Percentiles rank a stretch among this genome's conserved stretches.
phyloP scores from a whole-genome alignment of 148 eudicot genomes.

The Spergularia bocconei region DNA sequence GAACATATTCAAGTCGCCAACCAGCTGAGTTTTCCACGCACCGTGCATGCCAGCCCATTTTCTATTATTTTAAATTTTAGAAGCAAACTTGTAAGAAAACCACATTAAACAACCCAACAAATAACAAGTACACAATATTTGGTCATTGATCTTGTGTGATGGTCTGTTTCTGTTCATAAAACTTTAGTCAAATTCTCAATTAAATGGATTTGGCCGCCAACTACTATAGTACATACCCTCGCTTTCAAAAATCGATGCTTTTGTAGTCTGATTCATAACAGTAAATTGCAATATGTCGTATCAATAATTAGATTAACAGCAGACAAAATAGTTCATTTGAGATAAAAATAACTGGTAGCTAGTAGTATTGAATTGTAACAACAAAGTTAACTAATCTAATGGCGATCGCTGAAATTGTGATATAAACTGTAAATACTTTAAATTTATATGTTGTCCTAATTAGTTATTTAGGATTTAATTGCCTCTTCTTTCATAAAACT shows the following conservation, averaged over 20 bases:
- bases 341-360: too few species aligned
- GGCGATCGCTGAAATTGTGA: too few species aligned
- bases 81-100: background rate
- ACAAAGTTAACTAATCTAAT: too few species aligned
- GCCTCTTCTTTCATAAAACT: too few species aligned
- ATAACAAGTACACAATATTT: constrained; percentile 10
- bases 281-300: background rate
- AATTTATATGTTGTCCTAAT: too few species aligned
- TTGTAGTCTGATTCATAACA: background rate
- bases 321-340: too few species aligned
- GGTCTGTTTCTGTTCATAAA: background rate
- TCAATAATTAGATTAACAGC: too few species aligned
- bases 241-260: too few species aligned
- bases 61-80: background rate
- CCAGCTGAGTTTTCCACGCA: background rate
- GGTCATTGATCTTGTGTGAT: constrained; percentile 2
- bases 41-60: constrained; percentile 27
- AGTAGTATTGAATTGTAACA: too few species aligned
- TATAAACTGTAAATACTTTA: too few species aligned
- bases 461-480: too few species aligned
- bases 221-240: background rate
- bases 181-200: background rate
- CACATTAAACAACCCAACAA: constrained; percentile 16
- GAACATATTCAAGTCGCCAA: constrained; percentile 13
- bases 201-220: background rate